Conservation (phyloP, 345 rosid species). For the Murraya paniculata region DNA sequence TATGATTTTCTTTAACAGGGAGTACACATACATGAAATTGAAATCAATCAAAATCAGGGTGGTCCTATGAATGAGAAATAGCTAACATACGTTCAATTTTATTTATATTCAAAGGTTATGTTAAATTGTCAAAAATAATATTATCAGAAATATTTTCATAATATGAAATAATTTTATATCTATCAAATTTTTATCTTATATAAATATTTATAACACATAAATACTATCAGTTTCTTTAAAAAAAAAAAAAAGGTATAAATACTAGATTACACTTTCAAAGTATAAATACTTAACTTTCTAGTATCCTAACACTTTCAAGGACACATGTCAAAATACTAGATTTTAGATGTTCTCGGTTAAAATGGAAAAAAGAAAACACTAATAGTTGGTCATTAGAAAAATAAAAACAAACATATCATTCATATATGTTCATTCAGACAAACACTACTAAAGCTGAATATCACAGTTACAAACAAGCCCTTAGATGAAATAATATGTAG, state of each 20-base stretch:
- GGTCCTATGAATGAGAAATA: neutral
- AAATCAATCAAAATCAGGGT: too few species aligned
- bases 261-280: neutral
- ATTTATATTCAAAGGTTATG: neutral
- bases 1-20: neutral
- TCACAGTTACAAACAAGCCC: neutral
- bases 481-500: neutral
- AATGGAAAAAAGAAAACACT: neutral
- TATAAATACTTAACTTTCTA: neutral
- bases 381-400: too few species aligned
- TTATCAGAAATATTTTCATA: too few species aligned
- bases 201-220: too few species aligned
- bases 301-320: neutral
- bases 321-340: neutral
- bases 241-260: too few species aligned
- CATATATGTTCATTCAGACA: neutral
- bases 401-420: too few species aligned
- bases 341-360: neutral
- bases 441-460: neutral
- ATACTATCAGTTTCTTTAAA: neutral
- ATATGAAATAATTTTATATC: too few species aligned
- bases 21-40: neutral
- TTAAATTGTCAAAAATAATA: too few species aligned
- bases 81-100: neutral
- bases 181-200: too few species aligned